These are phyloP conservation scores for Pyrenophora teres DNA, from an alignment of 2,329 filamentous ascomycete genomes.

Conservation along the genomic window DNA sequence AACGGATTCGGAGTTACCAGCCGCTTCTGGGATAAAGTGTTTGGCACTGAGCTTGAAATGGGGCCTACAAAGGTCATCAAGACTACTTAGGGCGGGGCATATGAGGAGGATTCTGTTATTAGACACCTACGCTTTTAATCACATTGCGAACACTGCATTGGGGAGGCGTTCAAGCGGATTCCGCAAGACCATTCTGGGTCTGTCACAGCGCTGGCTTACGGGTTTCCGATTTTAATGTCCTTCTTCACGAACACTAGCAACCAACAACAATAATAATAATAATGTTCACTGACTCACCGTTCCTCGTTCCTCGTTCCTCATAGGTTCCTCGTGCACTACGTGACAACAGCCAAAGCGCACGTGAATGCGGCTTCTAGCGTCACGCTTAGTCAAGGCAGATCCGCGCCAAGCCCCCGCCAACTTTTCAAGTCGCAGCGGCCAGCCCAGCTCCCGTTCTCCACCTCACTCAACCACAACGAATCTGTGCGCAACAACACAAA, in stretches of 20 bases:
- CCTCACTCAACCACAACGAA: conserved; percentile 15
- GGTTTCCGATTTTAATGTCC: not conserved
- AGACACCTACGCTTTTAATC: conserved; percentile 4
- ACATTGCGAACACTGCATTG: conserved; percentile 10
- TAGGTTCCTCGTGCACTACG: not conserved
- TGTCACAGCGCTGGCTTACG: conserved; percentile 1
- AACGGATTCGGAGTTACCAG: conserved; percentile 97
- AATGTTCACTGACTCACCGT: not conserved
- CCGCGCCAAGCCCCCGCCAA: conserved; percentile 14
- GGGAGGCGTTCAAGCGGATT: conserved; percentile 11
- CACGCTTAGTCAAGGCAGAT: not conserved
- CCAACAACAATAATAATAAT: conserved; percentile 18
- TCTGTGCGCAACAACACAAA: conserved; percentile 18
- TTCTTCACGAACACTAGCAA: conserved; percentile 1
- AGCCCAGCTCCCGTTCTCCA: conserved; percentile 8
- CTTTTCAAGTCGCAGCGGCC: conserved; percentile 6
- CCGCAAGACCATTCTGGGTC: conserved; percentile 5
- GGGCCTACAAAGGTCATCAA: conserved; percentile 56
- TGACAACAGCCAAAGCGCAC: not conserved
- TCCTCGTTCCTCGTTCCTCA: not conserved
- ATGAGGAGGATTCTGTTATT: not conserved
- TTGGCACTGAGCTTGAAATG: conserved; percentile 79
- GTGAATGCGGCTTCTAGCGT: not conserved
- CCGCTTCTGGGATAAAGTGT: conserved; percentile 91
- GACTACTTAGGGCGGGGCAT: conserved; percentile 31